Conservation (phyloP, 345 rosid genomes). For the Populus nigra region DNA sequence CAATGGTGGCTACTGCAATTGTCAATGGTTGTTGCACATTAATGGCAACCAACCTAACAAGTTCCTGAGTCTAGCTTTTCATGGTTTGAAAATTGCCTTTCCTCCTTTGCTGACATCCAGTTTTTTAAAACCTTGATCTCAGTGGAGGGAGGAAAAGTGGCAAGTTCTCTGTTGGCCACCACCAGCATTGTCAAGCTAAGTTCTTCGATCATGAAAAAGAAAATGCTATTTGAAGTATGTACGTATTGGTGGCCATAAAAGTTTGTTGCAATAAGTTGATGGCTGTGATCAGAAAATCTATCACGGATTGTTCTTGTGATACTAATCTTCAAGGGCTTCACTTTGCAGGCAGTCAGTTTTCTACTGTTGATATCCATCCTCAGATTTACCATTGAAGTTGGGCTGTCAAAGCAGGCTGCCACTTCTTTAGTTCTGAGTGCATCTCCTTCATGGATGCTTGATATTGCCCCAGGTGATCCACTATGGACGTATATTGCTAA, state of each 20-base stretch:
- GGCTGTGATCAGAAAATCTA: not conserved
- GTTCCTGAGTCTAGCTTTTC: constrained; percentile 27
- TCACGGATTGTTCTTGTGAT: constrained; percentile 10
- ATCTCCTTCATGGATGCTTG: constrained; percentile 75
- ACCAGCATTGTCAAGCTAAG: constrained; percentile 68
- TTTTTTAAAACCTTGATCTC: constrained; percentile 20
- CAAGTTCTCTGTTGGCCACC: constrained; percentile 81
- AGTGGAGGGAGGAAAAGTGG: constrained; percentile 99
- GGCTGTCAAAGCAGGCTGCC: constrained; percentile 90
- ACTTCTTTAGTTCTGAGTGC: constrained; percentile 69
- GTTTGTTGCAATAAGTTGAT: not conserved
- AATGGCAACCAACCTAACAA: too few relatives aligned
- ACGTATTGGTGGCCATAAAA: not conserved
- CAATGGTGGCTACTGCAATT: too few relatives aligned
- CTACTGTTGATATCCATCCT: constrained; percentile 57
- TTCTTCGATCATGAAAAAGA: constrained; percentile 50
- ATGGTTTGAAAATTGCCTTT: constrained; percentile 5
- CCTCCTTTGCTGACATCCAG: not conserved
- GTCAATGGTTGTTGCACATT: too few relatives aligned
- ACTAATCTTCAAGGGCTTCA: constrained; percentile 17
- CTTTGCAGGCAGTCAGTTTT: constrained; percentile 63
- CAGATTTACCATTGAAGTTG: constrained; percentile 77
- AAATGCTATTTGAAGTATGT: constrained; percentile 65
- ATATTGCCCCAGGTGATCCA: constrained; percentile 49
- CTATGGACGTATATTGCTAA: constrained; percentile 48